Evolutionary conservation across 495 filamentous ascomycete species (phyloP).

Genomic region (Talaromyces wortmannii): DNA sequence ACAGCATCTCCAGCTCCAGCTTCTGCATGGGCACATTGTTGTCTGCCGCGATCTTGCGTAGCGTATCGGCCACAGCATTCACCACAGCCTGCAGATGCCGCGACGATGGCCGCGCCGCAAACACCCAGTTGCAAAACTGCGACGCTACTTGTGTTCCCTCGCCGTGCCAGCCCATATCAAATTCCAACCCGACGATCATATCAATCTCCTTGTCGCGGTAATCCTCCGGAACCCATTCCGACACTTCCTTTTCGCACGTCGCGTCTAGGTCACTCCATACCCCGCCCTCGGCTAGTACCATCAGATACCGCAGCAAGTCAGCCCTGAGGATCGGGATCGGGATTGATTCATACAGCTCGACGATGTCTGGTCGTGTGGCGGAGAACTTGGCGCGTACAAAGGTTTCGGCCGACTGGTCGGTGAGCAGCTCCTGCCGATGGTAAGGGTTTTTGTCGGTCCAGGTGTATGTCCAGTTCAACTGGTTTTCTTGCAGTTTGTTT

Average conservation of each 20-base stretch:
- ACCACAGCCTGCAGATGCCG: conserved; percentile 25
- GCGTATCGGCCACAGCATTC: conserved; percentile 17
- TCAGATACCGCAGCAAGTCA: conserved; percentile 52
- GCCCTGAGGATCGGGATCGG: conserved; percentile 43
- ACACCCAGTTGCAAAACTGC: conserved; percentile 36
- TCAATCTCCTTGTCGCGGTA: conserved; percentile 26
- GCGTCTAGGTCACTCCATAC: conserved; percentile 54
- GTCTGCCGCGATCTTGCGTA: conserved; percentile 17
- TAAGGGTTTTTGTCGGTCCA: conserved; percentile 20
- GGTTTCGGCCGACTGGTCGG: conserved; percentile 13
- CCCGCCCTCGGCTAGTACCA: conserved; percentile 51
- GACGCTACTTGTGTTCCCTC: conserved; percentile 20
- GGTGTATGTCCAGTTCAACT: conserved; percentile 15
- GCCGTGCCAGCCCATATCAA: conserved; percentile 26
- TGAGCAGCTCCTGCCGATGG: conserved; percentile 25
- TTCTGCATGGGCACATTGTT: conserved; percentile 17
- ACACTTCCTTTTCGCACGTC: conserved; percentile 39
- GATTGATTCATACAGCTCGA: conserved; percentile 31
- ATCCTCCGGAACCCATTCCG: conserved; percentile 44
- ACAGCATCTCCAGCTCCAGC: conserved; percentile 19
- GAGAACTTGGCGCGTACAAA: conserved; percentile 25
- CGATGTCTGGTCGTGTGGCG: conserved; percentile 25
- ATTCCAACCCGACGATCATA: conserved; percentile 38
- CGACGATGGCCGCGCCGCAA: conserved; percentile 22
- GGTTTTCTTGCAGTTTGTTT: conserved; percentile 11